Conservation (phyloP, 179 eudicot species). For the Patellifolia procumbens region DNA sequence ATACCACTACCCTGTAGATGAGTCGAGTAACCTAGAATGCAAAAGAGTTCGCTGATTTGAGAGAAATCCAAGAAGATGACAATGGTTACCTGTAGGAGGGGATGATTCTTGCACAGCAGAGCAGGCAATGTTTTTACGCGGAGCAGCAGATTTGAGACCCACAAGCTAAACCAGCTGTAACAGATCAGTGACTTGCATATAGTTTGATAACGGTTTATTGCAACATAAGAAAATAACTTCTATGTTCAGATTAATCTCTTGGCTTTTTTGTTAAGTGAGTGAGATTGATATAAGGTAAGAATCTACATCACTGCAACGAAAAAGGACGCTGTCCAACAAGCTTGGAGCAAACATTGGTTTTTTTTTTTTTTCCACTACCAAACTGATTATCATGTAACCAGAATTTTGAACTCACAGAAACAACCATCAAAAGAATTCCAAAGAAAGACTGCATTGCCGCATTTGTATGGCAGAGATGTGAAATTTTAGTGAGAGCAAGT, state of each 20-base stretch:
- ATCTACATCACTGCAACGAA: not conserved
- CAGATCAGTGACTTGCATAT: constrained; percentile 3
- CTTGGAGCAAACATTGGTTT: not conserved
- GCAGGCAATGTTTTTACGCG: constrained; percentile 38
- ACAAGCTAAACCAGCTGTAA: constrained; percentile 33
- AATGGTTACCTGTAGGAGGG: constrained; percentile 52
- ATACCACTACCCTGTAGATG: too few relatives aligned
- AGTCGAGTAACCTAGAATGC: too few relatives aligned
- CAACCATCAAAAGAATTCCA: too few relatives aligned
- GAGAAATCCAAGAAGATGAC: not conserved
- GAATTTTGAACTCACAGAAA: too few relatives aligned
- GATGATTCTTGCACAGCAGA: constrained; percentile 83
- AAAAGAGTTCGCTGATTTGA: not conserved
- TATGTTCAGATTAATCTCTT: not conserved
- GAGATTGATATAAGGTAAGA: not conserved
- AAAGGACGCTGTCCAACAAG: not conserved
- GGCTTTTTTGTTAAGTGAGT: not conserved
- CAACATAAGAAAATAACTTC: not conserved
- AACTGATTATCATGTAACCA: too few relatives aligned
- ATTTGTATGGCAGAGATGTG: too few relatives aligned
- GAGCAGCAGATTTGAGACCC: constrained; percentile 34
- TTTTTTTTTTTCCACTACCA: not conserved
- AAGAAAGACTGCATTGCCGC: too few relatives aligned
- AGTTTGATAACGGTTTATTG: not conserved
- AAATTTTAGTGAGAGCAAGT: too few relatives aligned